These are phyloP conservation scores for Hyaloscypha bicolor DNA, from an alignment of 495 filamentous ascomycete genomes.

Conservation along the genomic window DNA sequence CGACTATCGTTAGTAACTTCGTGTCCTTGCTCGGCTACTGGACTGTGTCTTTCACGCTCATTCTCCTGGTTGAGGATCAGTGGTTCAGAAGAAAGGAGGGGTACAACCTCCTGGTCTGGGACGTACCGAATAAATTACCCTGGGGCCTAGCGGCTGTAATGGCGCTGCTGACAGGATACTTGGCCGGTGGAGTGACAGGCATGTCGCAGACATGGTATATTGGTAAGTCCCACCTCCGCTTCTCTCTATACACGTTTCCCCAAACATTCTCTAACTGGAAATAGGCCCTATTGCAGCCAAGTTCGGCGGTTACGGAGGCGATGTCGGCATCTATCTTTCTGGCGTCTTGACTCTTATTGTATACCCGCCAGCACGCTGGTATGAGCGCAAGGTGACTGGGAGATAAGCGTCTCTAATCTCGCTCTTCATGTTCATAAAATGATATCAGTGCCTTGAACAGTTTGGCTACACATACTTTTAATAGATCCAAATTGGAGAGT, in stretches of 20 bases:
- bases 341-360: constrained; percentile 46
- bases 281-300: constrained; percentile 45
- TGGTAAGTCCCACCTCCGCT: constrained; percentile 30
- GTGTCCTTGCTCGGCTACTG: constrained; percentile 62
- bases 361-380: constrained; percentile 43
- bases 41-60: constrained; percentile 58
- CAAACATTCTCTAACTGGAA: neutral
- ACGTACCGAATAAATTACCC: constrained; percentile 47
- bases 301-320: constrained; percentile 49
- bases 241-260: neutral
- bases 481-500: neutral
- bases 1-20: constrained; percentile 53
- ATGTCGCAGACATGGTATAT: constrained; percentile 56
- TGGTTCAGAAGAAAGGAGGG: constrained; percentile 51
- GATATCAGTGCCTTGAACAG: neutral
- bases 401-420: constrained; percentile 12
- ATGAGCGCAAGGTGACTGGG: constrained; percentile 39
- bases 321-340: constrained; percentile 58
- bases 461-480: neutral
- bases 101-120: constrained; percentile 55
- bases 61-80: constrained; percentile 62
- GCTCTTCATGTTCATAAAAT: neutral
- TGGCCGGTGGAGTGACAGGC: constrained; percentile 49
- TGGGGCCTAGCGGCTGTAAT: constrained; percentile 48
- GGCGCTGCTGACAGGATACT: constrained; percentile 45